Evolutionary conservation across 331 rosid genomes (phyloP), one percentile per base, ranked within the genome.

Genomic region (Quercus lobata): DNA sequence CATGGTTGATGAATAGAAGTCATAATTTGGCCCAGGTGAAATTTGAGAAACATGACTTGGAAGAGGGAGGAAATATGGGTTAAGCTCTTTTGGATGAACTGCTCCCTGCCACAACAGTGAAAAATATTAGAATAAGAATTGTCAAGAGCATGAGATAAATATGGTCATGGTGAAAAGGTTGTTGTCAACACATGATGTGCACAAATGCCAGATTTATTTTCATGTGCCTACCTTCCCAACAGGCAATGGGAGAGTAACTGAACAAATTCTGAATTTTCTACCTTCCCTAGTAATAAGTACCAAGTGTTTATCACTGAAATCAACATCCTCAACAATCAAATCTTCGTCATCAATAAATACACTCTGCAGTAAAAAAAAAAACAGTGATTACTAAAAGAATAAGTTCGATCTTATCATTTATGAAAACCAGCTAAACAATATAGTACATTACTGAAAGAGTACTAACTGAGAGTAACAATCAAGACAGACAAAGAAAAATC

Each of bases 21-120:
- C 99, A 84, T 93, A 90, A 86, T 93, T 95, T 61, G 97, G 91
- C 84, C 98, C 99, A 32, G 98, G 89, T 66, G 92, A 91, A 87
- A 93, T 92, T 83, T 91, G 97, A 10, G 91, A 88, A 83, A 90
- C 97, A 75, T 84, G 78, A 87, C 90, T 84, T 44, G 98, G 99
- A 82, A 93, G 97, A 62, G 97, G 89, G 81, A 89, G 81, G 85
- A 83, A 87, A 75, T 88, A 83, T 69, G 80, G 87, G 70, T 90
- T 83, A 75, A 91, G 87, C 78, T 90, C 92, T 84, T 87, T 88
- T 81, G 87, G 82, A 80, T 74, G 79, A 82, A 85, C 34, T 29
- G 87, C 79, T 69, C 86, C 97, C 99, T 93, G 79, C 78, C 58
- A 85, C 29, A 87, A 83, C 41, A 74, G 76, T 53, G 86, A 74